A percentile compares a stretch with the other conserved stretches of the same genome.
These are phyloP conservation scores for Agarophyton chilense DNA, from an alignment of 23 red algal species.

Conservation along the genomic window DNA sequence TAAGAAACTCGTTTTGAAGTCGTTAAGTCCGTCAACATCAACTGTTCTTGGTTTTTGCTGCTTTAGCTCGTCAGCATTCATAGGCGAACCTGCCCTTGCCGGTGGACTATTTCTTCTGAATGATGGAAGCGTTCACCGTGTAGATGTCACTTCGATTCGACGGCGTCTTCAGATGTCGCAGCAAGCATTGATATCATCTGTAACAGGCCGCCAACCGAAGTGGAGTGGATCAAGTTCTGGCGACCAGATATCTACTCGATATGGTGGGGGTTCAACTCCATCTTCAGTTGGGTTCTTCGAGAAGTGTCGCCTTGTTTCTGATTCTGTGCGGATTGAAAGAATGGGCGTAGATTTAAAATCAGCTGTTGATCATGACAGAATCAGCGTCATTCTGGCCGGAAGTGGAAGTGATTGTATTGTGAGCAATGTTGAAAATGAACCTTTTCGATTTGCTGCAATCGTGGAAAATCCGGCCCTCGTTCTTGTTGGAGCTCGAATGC, in stretches of 20 bases:
- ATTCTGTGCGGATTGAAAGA: slow-evolving; percentile 22
- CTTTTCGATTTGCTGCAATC: slow-evolving; percentile 37
- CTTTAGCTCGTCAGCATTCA: slow-evolving; percentile 9
- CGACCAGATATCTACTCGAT: neutral
- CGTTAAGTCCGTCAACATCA: neutral
- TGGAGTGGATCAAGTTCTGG: neutral
- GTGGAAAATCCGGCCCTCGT: slow-evolving; percentile 36
- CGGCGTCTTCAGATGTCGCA: slow-evolving; percentile 20
- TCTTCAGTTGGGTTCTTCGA: slow-evolving; percentile 62
- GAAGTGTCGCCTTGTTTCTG: slow-evolving; percentile 54
- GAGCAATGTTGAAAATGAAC: slow-evolving; percentile 40
- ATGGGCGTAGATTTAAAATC: neutral
- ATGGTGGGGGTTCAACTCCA: slow-evolving; percentile 7
- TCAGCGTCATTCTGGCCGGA: slow-evolving; percentile 41
- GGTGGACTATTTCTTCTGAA: slow-evolving; percentile 57
- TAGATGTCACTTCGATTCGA: slow-evolving; percentile 20
- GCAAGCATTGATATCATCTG: slow-evolving; percentile 13
- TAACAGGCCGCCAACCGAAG: slow-evolving; percentile 25
- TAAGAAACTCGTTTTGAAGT: neutral
- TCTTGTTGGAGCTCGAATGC: slow-evolving; percentile 63
- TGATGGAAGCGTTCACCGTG: slow-evolving; percentile 58
- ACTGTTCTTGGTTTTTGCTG: slow-evolving; percentile 16
- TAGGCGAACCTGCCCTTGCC: neutral
- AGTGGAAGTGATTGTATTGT: slow-evolving; percentile 52
- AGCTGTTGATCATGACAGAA: slow-evolving; percentile 19